A percentile compares a stretch with the other conserved stretches of the same genome.
Evolutionary conservation across 306 rosid genomes (phyloP).

Genomic region (Begonia fuchsioides): DNA sequence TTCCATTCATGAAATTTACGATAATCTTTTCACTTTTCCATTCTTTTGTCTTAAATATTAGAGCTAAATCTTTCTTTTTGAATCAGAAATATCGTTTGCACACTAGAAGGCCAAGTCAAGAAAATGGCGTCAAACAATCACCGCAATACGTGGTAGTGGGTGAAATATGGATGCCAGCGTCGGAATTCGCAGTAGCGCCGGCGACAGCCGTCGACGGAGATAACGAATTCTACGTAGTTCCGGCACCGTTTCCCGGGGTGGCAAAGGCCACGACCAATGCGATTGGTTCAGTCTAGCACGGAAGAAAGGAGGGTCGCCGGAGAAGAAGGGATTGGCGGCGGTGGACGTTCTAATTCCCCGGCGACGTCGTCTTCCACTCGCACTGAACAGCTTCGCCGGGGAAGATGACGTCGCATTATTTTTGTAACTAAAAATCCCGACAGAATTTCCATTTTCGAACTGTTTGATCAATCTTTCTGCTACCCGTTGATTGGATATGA

Average conservation of each 20-base stretch:
- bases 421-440: constrained; percentile 22
- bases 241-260: constrained; percentile 15
- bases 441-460: constrained; percentile 2
- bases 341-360: constrained; percentile 27
- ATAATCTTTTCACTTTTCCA: neutral
- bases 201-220: no score
- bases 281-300: constrained; percentile 16
- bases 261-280: constrained; percentile 19
- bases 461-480: no score
- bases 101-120: constrained; percentile 57
- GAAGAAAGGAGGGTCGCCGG: constrained; percentile 18
- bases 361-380: constrained; percentile 69
- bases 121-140: constrained; percentile 30
- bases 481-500: no score
- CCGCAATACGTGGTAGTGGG: constrained; percentile 71
- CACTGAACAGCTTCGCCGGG: constrained; percentile 30
- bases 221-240: constrained; percentile 37
- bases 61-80: neutral
- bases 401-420: constrained; percentile 14
- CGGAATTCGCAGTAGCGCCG: constrained; percentile 34
- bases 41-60: neutral
- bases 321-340: no score
- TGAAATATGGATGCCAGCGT: constrained; percentile 65
- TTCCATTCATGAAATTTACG: no score
- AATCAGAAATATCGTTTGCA: constrained; percentile 80